Evolutionary conservation across 768 basidiomycete species (phyloP), one percentile per base, ranked within the genome.

Genomic region (Lentinula edodes): DNA sequence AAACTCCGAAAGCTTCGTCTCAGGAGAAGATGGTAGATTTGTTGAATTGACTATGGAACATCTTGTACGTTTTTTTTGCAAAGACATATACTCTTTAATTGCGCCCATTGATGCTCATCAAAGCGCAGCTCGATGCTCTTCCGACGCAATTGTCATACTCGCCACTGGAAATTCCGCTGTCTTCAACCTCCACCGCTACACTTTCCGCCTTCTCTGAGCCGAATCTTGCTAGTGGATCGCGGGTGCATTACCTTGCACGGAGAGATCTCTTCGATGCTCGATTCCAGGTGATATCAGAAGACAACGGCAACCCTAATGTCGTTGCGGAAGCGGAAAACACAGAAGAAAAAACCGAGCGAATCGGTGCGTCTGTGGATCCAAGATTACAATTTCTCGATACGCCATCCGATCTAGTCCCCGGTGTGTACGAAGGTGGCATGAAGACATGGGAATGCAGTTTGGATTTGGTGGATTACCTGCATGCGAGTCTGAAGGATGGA

Each of bases 371-470:
- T 8, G 18, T 62, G 69, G 50, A 72, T 75, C 0, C 71, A 2
- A 80, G 81, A 0, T 75, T 89, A 0, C 77, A 80, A 12, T 92
- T 89, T 61, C 76, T 96, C 16, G 89, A 93, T 64, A 84, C 88
- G 1, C 90, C 90, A 0, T 93, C 93, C 0, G 96, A 98, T 73
- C 83, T 99, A 13, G 85, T 98, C 3, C 90, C 94, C 2, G 88
- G 94, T 1, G 80, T 94, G 0, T 98, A 99, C 66, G 96, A 99
- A 75, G 96, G 96, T 20, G 96, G 96, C 5, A 72, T 98, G 56
- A 98, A 98, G 74, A 98, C 95, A 1, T 99, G 96, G 96, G 96
- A 99, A 72, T 96, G 93, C 66, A 90, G 91, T 52, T 73, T 95
- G 13, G 96, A 98, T 71, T 78, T 98, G 2, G 91, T 90, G 0